Evolutionary conservation across 768 basidiomycete species (phyloP).

Genomic region (Mycena kentingensis): DNA sequence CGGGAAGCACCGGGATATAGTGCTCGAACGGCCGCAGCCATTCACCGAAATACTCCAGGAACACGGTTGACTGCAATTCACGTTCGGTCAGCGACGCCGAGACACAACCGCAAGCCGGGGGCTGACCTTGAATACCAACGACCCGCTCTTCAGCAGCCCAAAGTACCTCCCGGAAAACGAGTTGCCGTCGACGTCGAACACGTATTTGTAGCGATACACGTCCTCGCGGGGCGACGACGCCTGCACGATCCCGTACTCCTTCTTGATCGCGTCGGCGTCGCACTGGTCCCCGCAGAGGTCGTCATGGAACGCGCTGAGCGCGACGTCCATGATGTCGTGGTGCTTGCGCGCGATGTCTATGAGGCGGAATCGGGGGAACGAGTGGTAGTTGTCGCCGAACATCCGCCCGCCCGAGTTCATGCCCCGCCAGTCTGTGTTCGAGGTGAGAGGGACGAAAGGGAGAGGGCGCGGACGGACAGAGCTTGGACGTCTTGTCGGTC

Average conservation of each 20-base stretch:
- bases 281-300: constrained; percentile 3
- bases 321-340: constrained; percentile 1
- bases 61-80: constrained; percentile 1
- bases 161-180: constrained; percentile 9
- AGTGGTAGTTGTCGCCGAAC: constrained; percentile 6
- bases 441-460: neutral
- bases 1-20: constrained; percentile 4
- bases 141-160: constrained; percentile 1
- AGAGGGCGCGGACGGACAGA: neutral
- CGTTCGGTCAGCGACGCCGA: neutral
- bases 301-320: constrained; percentile 5
- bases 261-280: neutral
- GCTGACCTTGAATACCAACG: constrained; percentile 17
- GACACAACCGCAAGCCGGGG: neutral
- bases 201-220: constrained; percentile 11
- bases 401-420: constrained; percentile 4
- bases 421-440: neutral
- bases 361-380: constrained; percentile 7
- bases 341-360: constrained; percentile 8
- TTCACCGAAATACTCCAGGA: constrained; percentile 5
- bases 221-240: constrained; percentile 4
- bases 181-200: constrained; percentile 12
- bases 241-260: constrained; percentile 5
- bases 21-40: constrained; percentile 7
- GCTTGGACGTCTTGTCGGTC: constrained; percentile 11